Base-by-base conservation (phyloP, 441 rosid genomes). In the Francoa sonchifolia region DNA sequence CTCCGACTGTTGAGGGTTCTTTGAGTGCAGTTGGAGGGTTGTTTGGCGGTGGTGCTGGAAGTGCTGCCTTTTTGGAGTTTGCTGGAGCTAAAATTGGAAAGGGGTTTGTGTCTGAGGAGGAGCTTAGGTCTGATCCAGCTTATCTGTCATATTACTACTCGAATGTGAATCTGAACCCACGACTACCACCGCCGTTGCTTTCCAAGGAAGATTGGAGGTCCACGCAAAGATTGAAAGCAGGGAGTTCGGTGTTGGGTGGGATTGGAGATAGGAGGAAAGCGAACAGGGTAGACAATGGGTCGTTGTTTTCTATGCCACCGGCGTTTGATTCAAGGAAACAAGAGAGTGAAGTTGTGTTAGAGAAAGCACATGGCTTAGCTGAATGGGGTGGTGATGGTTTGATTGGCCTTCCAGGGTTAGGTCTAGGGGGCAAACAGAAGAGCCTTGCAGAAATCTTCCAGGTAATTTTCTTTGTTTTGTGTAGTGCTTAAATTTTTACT, bases 1-100 rank as follows among this genome's bases (percentile, higher is more conserved):
- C 98, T 1, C 98, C 98, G 0, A 90, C 98, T 1, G 90, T 85
- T 14, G 89, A 90, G 57, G 98, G 96, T 17, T 90, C 96, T 10
- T 32, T 77, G 37, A 69, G 54, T 62, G 80, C 98, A 4, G 69
- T 74, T 8, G 94, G 93, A 18, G 92, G 87, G 16, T 48, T 89
- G 65, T 71, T 79, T 23, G 77, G 52, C 7, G 67, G 65, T 15
- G 69, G 56, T 8, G 62, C 57, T 28, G 13, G 36, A 6, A 47
- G 31, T n/a, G 27, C 55, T 2, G 42, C 67, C 29, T 57, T 82
- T 43, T 41, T 76, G 1, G 88, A 68, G 33, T 65, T 74, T 56
- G 35, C 69, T 57, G 68, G 61, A 12, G 69, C 43, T 6, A 71
- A 63, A 47, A 57, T 56, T 45, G 76, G 71, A 18, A 62, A 59